Percentiles rank a stretch among this genome's conserved stretches.
phyloP scores from a whole-genome alignment of 2,329 filamentous ascomycete species.

The Fusarium redolens region DNA sequence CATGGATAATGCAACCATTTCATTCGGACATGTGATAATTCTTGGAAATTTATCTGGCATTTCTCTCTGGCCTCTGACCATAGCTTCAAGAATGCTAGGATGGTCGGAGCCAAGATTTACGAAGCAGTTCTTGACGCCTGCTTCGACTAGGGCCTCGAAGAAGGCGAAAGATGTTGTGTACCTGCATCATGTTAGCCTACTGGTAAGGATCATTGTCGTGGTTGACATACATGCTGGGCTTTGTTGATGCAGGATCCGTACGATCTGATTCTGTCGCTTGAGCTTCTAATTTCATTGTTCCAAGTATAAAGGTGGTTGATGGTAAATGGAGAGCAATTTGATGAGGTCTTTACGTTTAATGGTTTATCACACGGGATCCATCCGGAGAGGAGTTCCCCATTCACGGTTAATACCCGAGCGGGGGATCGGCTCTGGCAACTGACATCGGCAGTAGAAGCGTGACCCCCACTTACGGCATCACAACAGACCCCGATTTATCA shows the following conservation, averaged over 20 bases:
- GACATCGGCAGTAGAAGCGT: not conserved
- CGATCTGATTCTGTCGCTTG: not conserved
- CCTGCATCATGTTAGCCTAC: not conserved
- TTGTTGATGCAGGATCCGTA: not conserved
- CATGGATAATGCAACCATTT: conserved; percentile 45
- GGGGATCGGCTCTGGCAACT: not conserved
- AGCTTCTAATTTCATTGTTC: not conserved
- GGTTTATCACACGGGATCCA: not conserved
- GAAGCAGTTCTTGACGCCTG: conserved; percentile 62
- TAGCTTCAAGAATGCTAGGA: conserved; percentile 46
- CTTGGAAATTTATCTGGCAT: conserved; percentile 1
- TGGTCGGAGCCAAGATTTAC: conserved; percentile 66
- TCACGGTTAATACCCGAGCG: not conserved
- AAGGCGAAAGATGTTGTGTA: conserved; percentile 25
- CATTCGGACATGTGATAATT: conserved; percentile 48
- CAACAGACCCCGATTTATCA: not conserved
- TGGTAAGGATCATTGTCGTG: fast-evolving
- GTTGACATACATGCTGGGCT: not conserved
- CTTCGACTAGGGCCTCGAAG: conserved; percentile 35
- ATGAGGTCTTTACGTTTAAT: not conserved
- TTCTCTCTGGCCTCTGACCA: conserved; percentile 42
- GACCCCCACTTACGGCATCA: not conserved
- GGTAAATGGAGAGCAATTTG: not conserved
- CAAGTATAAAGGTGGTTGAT: not conserved
- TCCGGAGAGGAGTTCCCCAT: not conserved